Conservation (phyloP, 1,284 basidiomycete species). For the Cutaneotrichosporon arboriforme region DNA sequence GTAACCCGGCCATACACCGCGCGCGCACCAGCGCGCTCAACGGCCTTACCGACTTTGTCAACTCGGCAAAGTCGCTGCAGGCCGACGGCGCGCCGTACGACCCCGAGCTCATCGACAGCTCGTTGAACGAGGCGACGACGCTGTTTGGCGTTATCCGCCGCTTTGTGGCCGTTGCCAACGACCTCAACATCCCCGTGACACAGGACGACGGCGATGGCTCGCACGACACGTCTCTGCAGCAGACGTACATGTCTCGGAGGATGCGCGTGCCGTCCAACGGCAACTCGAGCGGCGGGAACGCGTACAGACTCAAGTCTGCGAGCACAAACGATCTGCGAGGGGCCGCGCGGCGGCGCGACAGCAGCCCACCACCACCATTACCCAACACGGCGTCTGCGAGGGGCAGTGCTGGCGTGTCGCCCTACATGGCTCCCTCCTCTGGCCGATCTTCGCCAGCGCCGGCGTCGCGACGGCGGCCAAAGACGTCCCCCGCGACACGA, state of each 20-base stretch:
- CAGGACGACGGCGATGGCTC: not conserved
- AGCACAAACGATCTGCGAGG: constrained; percentile 57
- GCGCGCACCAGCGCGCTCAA: not conserved
- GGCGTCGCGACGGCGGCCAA: constrained; percentile 9
- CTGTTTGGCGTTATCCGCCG: not conserved
- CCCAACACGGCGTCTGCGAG: not conserved
- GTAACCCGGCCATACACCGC: not conserved
- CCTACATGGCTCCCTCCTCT: constrained; percentile 10
- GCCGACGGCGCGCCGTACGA: not conserved
- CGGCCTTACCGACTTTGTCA: constrained; percentile 1
- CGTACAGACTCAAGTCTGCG: constrained; percentile 44
- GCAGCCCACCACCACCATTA: constrained; percentile 38
- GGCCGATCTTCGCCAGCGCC: constrained; percentile 22
- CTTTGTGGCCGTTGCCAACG: not conserved
- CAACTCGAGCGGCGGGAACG: not conserved
- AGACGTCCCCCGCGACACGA: not conserved
- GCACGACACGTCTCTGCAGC: not conserved
- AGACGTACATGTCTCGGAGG: not conserved
- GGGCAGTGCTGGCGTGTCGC: constrained; percentile 13
- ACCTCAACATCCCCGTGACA: not conserved
- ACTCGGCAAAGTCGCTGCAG: not conserved
- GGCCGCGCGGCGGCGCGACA: constrained; percentile 34
- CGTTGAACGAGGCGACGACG: not conserved
- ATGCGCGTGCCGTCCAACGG: not conserved
- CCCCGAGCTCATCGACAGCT: constrained; percentile 2